Conservation (phyloP, 2,329 filamentous ascomycete species). For the Alternaria angustiovoidea region DNA sequence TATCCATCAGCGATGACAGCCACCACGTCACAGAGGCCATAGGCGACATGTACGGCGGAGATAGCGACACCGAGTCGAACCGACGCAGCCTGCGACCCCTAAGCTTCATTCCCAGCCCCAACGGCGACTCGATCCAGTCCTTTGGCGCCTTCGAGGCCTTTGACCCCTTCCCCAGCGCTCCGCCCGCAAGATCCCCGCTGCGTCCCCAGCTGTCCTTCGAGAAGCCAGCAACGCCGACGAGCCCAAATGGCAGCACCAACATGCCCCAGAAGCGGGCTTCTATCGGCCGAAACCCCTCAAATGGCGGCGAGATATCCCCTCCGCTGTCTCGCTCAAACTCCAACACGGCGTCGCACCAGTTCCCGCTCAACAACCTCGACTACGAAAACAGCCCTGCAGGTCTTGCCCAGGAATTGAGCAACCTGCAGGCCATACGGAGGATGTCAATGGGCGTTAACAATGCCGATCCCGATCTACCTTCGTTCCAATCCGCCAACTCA, state of each 20-base stretch:
- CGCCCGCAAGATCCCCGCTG: slow-evolving; percentile 54
- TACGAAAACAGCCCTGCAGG: slow-evolving; percentile 90
- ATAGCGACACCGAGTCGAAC: slow-evolving; percentile 66
- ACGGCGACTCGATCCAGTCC: slow-evolving; percentile 58
- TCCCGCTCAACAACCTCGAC: slow-evolving; percentile 82
- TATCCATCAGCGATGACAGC: slow-evolving; percentile 83
- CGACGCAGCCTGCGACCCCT: slow-evolving; percentile 70
- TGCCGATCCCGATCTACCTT: slow-evolving; percentile 76
- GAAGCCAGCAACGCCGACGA: slow-evolving; percentile 20
- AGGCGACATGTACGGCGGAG: slow-evolving; percentile 86
- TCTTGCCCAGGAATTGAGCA: slow-evolving; percentile 90
- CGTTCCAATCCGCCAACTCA: slow-evolving; percentile 67
- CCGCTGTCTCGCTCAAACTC: slow-evolving; percentile 49
- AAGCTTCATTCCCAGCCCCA: slow-evolving; percentile 73
- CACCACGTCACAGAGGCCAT: slow-evolving; percentile 96
- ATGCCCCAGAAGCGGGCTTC: slow-evolving; percentile 23
- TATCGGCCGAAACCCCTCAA: slow-evolving; percentile 22
- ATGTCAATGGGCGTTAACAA: slow-evolving; percentile 92
- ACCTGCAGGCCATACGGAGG: slow-evolving; percentile 85
- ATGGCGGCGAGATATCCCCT: slow-evolving; percentile 46
- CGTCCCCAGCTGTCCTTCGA: slow-evolving; percentile 41
- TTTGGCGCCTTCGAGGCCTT: slow-evolving; percentile 37
- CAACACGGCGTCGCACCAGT: slow-evolving; percentile 64
- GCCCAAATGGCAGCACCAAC: slow-evolving; percentile 28
- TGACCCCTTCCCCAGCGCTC: slow-evolving; percentile 46